These are phyloP conservation scores for Tubosaeta sp. DNA, from an alignment of 768 basidiomycete genomes.

Conservation along the genomic window DNA sequence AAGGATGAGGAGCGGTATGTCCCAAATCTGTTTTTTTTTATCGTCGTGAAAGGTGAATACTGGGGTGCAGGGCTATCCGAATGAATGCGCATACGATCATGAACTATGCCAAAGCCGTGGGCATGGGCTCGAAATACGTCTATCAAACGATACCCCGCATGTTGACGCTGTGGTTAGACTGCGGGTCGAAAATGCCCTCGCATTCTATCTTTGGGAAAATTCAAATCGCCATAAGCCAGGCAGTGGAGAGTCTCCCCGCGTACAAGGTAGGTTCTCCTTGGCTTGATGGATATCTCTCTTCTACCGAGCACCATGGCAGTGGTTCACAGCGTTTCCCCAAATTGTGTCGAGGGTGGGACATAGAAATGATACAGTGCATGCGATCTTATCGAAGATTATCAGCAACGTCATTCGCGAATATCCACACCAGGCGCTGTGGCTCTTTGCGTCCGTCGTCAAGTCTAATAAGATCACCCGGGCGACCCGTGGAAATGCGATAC, in stretches of 20 bases:
- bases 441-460: conserved; percentile 83
- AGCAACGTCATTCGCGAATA: conserved; percentile 70
- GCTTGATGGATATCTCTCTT: background rate
- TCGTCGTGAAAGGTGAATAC: background rate
- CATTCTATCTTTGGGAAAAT: conserved; percentile 49
- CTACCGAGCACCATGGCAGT: conserved; percentile 44
- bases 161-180: conserved; percentile 91
- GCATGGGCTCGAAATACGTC: conserved; percentile 87
- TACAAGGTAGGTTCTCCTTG: conserved; percentile 62
- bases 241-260: conserved; percentile 58
- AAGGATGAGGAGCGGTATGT: conserved; percentile 53
- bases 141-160: conserved; percentile 94
- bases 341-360: conserved; percentile 93
- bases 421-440: conserved; percentile 90
- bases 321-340: conserved; percentile 95
- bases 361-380: conserved; percentile 54
- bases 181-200: conserved; percentile 41
- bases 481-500: conserved; percentile 53
- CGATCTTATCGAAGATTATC: conserved; percentile 62
- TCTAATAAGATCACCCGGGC: conserved; percentile 66
- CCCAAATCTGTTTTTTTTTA: background rate
- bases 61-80: conserved; percentile 46
- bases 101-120: conserved; percentile 66
- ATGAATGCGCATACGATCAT: conserved; percentile 66
- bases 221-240: conserved; percentile 41